Evolutionary conservation across 169 alveolate genomes (phyloP), one percentile per base, ranked within the genome.

Genomic region (Eimeria brunetti): DNA sequence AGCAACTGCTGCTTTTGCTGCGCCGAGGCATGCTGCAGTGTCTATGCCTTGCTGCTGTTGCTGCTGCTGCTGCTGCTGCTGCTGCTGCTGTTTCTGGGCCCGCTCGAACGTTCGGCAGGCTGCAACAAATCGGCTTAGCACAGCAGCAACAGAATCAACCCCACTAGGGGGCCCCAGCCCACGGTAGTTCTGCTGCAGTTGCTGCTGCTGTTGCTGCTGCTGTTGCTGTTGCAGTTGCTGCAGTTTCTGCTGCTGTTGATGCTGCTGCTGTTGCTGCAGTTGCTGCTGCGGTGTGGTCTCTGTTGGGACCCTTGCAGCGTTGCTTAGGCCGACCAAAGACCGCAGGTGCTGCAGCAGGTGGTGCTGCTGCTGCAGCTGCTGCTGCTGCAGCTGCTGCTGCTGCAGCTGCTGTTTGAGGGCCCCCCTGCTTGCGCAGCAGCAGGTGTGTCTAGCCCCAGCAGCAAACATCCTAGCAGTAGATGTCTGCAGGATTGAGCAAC

Each of bases 21-120:
- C 60, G 11, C 20, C 2, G 14, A 78, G 88, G 8, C 11, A 46
- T 24, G 64, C 8, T 36, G 88, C 44, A 49, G 64, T 7, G 41
- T 44, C 88, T 41, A 22, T 51, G 38, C n/a, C 56, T 36, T 41
- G 64, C 51, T 73, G 83, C 7, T 73, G 83, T 67, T 46, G 88
- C 44, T 18, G 88, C 67, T 49, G 88, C 88, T 36, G 64, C 56
- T 27, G 88, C 88, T 46, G 11, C 9, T 36, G 85, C 85, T 75
- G 38, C 9, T 41, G 85, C 44, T 36, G 85, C 85, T 75, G 85
- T 22, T 41, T 27, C 85, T 78, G 88, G 24, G 41, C 67, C 38
- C 88, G 60, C 67, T 78, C 64, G 67, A 78, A 78, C 22, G 67
- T n/a, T 20, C 60, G 88, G 30, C 88, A 78, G 64, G 88, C 88